Evolutionary conservation across 2,329 filamentous ascomycete species (phyloP).

Genomic region (Myriosclerotinia curreyana): DNA sequence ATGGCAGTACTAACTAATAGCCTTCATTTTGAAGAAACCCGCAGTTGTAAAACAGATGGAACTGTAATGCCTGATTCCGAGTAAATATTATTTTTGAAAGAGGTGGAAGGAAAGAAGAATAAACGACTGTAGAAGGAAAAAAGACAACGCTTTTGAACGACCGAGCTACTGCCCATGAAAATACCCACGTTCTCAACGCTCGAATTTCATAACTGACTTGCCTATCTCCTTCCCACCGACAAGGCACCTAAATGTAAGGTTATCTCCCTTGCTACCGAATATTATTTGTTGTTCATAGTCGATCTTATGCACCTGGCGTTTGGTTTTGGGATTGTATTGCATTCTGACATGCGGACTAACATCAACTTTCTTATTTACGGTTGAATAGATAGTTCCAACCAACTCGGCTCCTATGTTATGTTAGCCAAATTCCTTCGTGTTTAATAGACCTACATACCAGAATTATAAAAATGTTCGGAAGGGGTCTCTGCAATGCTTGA

Average conservation of each 20-base stretch:
- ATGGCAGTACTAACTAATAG: not conserved
- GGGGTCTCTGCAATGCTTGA: conserved; percentile 12
- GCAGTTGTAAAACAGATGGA: too few relatives aligned
- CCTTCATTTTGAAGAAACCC: too few relatives aligned
- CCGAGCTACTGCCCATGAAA: not conserved
- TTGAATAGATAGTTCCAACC: conserved; percentile 19
- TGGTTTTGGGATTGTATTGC: conserved; percentile 4
- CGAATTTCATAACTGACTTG: conserved; percentile 22
- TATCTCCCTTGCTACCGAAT: conserved; percentile 24
- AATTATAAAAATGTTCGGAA: too few relatives aligned
- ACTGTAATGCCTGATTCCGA: not conserved
- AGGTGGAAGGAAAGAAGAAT: not conserved
- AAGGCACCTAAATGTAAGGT: conserved; percentile 21
- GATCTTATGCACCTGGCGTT: not conserved
- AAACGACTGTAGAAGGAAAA: not conserved
- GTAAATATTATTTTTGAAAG: too few relatives aligned
- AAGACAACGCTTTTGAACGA: not conserved
- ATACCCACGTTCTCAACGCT: not conserved
- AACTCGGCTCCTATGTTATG: conserved; percentile 10
- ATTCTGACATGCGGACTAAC: not conserved
- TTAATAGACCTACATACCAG: conserved; percentile 13
- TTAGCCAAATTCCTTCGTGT: not conserved
- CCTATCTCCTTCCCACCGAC: conserved; percentile 17
- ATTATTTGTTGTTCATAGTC: not conserved
- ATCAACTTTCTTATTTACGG: conserved; percentile 1